These are phyloP conservation scores for Pharus latifolius DNA, from an alignment of 176 grass and related monocot genomes.

Conservation along the genomic window DNA sequence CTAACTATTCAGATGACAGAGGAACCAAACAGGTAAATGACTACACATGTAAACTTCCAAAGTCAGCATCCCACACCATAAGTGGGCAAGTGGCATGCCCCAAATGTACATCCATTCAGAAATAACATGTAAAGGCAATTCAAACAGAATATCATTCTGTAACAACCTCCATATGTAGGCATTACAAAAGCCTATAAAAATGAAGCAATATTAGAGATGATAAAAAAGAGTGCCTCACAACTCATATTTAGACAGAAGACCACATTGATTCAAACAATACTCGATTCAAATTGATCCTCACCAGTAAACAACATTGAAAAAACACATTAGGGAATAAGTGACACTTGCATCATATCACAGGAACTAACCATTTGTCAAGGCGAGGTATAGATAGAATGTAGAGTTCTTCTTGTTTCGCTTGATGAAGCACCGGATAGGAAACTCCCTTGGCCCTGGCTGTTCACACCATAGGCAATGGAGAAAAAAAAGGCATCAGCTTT, in stretches of 20 bases:
- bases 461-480: slow-evolving; percentile 5
- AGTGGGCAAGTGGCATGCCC: too few relatives aligned
- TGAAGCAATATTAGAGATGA: background rate
- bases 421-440: slow-evolving; percentile 51
- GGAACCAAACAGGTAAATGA: background rate
- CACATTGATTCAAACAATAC: background rate
- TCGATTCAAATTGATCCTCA: background rate
- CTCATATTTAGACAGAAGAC: background rate
- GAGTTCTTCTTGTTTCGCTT: slow-evolving; percentile 55
- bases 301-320: background rate
- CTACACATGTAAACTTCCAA: background rate
- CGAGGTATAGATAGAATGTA: slow-evolving; percentile 45
- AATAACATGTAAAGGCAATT: background rate
- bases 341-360: background rate
- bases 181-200: background rate
- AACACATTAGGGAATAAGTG: background rate
- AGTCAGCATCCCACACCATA: background rate
- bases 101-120: background rate
- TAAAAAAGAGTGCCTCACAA: background rate
- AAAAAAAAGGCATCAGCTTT: background rate
- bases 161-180: background rate
- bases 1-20: background rate
- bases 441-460: slow-evolving; percentile 51
- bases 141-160: background rate
- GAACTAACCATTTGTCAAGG: slow-evolving; percentile 39